These are phyloP conservation scores for Magnolia sinica DNA, from an alignment of 164 flowering plant genomes.

Conservation along the genomic window DNA sequence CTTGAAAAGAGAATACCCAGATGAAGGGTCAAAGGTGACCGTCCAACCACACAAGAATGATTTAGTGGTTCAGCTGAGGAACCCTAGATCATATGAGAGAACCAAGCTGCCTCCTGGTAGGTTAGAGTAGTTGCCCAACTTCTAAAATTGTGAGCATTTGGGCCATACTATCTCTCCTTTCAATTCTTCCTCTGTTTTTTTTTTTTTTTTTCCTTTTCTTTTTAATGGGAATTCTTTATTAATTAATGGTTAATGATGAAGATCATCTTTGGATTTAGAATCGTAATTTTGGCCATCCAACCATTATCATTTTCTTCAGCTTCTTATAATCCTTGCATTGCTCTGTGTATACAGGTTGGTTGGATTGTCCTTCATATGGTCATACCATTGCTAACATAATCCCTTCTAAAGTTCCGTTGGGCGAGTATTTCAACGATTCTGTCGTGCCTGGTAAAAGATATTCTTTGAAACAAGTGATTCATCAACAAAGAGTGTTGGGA, in stretches of 20 bases:
- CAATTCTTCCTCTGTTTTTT: not conserved
- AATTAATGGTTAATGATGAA: too few species aligned
- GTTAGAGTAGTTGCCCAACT: conserved; percentile 1
- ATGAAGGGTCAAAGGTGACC: conserved; percentile 44
- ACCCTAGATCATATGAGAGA: conserved; percentile 39
- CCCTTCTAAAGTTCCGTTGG: conserved; percentile 92
- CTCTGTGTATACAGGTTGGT: conserved; percentile 59
- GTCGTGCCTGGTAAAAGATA: conserved; percentile 84
- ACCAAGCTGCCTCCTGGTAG: conserved; percentile 75
- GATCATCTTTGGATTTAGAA: not conserved
- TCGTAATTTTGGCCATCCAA: not conserved
- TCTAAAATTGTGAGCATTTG: not conserved
- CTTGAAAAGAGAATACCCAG: conserved; percentile 64
- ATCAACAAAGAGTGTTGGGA: conserved; percentile 63
- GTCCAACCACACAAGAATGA: conserved; percentile 39
- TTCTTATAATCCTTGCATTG: not conserved
- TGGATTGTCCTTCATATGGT: conserved; percentile 82
- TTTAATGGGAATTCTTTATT: not conserved
- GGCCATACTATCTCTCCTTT: too few species aligned
- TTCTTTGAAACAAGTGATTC: conserved; percentile 82
- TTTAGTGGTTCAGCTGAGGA: conserved; percentile 31
- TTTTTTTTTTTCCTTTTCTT: not conserved
- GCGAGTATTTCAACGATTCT: conserved; percentile 66
- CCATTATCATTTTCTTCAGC: not conserved
- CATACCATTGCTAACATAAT: conserved; percentile 52